Evolutionary conservation across 306 rosid species (phyloP).

Genomic region (Prunus mongolica): DNA sequence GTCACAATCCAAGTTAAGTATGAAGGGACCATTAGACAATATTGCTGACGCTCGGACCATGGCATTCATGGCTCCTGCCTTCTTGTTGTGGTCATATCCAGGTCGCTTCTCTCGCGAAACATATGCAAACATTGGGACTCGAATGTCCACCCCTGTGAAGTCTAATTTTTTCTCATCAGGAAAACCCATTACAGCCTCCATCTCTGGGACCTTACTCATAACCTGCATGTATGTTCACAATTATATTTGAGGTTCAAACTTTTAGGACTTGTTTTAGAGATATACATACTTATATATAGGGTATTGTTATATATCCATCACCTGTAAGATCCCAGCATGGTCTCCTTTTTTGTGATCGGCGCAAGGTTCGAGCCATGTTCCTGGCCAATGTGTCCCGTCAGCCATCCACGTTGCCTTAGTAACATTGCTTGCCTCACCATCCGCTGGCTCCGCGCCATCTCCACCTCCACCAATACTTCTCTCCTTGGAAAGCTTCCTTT

Average conservation of each 20-base stretch:
- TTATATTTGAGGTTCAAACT: background rate
- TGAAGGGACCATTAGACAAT: slow-evolving; percentile 73
- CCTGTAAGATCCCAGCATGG: slow-evolving; percentile 82
- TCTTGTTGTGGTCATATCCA: slow-evolving; percentile 80
- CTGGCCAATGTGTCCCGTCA: slow-evolving; percentile 89
- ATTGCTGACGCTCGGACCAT: slow-evolving; percentile 87
- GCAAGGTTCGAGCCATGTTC: slow-evolving; percentile 54
- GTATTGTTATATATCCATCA: background rate
- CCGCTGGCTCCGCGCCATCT: slow-evolving; percentile 43
- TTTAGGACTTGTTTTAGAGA: background rate
- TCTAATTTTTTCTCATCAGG: slow-evolving; percentile 59
- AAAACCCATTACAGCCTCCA: slow-evolving; percentile 56
- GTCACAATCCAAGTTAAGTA: slow-evolving; percentile 79
- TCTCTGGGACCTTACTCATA: slow-evolving; percentile 60
- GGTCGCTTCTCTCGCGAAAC: slow-evolving; percentile 83
- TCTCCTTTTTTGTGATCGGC: slow-evolving; percentile 78
- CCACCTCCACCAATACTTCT: slow-evolving; percentile 21
- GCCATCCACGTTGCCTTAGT: slow-evolving; percentile 86
- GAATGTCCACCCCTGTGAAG: slow-evolving; percentile 70
- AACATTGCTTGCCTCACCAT: slow-evolving; percentile 4
- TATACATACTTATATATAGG: too few species aligned
- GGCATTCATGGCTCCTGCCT: slow-evolving; percentile 94
- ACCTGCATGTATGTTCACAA: slow-evolving; percentile 34
- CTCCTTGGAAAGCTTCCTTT: slow-evolving; percentile 44
- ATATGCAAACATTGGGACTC: slow-evolving; percentile 82